phyloP scores from a whole-genome alignment of 345 rosid genomes.

The Salix purpurea region DNA sequence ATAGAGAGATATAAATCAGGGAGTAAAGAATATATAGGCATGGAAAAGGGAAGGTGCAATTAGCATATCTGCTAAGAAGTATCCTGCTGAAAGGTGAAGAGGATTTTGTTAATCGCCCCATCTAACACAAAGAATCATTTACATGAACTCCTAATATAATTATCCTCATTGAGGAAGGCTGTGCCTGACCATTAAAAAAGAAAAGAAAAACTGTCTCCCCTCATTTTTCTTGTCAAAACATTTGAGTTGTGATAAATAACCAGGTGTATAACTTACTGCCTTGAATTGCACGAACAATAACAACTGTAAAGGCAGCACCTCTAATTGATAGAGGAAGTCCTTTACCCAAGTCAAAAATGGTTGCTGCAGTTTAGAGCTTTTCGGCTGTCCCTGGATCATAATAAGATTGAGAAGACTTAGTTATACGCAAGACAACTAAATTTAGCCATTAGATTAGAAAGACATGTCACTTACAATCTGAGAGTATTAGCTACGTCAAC shows the following conservation, averaged over 20 bases:
- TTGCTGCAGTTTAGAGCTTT: not conserved
- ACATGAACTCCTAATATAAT: not conserved
- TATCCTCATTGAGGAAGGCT: not conserved
- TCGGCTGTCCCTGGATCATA: slow-evolving; percentile 5
- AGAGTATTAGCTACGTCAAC: not conserved
- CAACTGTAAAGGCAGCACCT: not conserved
- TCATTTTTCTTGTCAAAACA: not conserved
- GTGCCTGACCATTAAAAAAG: not conserved
- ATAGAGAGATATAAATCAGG: not conserved
- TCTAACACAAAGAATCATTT: not conserved
- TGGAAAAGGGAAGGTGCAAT: not conserved
- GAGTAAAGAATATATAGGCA: not conserved
- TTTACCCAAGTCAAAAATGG: not conserved
- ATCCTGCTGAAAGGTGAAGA: not conserved
- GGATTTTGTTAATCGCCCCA: not conserved
- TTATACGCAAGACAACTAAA: not conserved
- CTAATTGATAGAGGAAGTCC: not conserved
- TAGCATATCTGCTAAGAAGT: not conserved
- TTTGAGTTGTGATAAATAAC: not conserved
- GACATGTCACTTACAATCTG: not conserved
- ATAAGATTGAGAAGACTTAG: not conserved
- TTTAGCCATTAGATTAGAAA: not conserved
- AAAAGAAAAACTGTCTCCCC: not conserved
- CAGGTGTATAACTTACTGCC: slow-evolving; percentile 3
- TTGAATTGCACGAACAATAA: not conserved